These are phyloP conservation scores for Boletus reticulatus DNA, from an alignment of 768 basidiomycete genomes.

Conservation along the genomic window DNA sequence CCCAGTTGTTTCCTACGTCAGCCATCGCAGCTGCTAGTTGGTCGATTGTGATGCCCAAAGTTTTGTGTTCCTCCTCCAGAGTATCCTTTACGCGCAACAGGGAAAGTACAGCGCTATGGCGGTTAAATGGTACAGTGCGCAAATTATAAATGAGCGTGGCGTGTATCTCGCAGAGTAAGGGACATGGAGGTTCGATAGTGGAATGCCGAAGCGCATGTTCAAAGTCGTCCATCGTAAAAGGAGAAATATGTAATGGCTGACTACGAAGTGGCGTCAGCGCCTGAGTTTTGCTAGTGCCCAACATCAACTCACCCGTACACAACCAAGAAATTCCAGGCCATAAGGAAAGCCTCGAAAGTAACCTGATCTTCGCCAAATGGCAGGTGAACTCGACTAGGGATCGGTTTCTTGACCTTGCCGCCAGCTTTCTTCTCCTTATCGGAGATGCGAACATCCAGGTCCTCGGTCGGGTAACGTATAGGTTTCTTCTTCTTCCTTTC, in stretches of 20 bases:
- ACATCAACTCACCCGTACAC: conserved; percentile 76
- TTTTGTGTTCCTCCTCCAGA: conserved; percentile 41
- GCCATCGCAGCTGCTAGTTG: conserved; percentile 67
- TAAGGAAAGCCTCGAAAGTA: conserved; percentile 81
- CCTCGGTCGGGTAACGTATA: conserved; percentile 90
- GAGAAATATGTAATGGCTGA: conserved; percentile 81
- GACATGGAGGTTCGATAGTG: conserved; percentile 62
- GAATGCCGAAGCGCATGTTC: conserved; percentile 84
- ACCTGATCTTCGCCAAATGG: conserved; percentile 66
- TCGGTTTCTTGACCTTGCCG: conserved; percentile 62
- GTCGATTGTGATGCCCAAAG: conserved; percentile 59
- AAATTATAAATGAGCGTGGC: conserved; percentile 86
- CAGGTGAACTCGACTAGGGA: conserved; percentile 56
- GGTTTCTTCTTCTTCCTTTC: conserved; percentile 90
- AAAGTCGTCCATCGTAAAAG: conserved; percentile 91
- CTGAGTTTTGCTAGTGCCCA: background rate
- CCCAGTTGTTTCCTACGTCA: conserved; percentile 85
- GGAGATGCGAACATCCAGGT: conserved; percentile 75
- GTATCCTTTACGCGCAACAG: conserved; percentile 43
- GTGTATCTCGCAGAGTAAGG: conserved; percentile 85
- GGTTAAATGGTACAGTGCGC: conserved; percentile 74
- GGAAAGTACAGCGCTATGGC: conserved; percentile 74
- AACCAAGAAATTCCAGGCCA: conserved; percentile 92
- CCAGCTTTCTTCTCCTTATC: conserved; percentile 86
- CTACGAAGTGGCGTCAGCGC: conserved; percentile 39